These are phyloP conservation scores for Neurospora intermedia DNA, from an alignment of 495 filamentous ascomycete genomes.

Conservation along the genomic window DNA sequence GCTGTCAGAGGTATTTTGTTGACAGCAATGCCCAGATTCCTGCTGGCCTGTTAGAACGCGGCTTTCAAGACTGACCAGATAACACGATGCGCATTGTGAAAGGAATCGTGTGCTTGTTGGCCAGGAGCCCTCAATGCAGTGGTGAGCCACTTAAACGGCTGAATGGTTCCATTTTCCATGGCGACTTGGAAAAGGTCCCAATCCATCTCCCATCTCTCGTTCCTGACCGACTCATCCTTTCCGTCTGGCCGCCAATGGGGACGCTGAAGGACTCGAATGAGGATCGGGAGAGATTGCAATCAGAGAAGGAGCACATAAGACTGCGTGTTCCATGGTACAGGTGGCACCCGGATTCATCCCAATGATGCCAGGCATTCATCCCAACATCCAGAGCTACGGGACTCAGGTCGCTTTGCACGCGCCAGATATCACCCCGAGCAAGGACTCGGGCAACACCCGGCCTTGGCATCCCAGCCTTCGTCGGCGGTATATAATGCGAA, in stretches of 20 bases:
- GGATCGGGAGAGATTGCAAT: neutral
- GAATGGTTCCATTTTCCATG: neutral
- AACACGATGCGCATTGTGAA: neutral
- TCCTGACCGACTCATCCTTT: neutral
- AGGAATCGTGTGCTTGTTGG: neutral
- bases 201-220: neutral
- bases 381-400: neutral
- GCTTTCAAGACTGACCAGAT: neutral
- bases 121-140: neutral
- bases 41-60: neutral
- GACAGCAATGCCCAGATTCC: neutral
- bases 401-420: neutral
- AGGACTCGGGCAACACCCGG: neutral
- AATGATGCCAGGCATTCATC: neutral
- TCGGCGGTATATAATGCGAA: neutral
- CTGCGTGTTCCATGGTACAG: neutral
- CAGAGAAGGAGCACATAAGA: neutral
- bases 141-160: neutral
- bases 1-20: constrained; percentile 1
- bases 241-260: neutral
- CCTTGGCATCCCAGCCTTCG: neutral
- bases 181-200: neutral
- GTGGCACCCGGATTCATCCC: neutral
- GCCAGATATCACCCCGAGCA: neutral
- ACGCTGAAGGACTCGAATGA: neutral